Base-by-base conservation (phyloP, 768 basidiomycete species). In the Calocera viscosa region DNA sequence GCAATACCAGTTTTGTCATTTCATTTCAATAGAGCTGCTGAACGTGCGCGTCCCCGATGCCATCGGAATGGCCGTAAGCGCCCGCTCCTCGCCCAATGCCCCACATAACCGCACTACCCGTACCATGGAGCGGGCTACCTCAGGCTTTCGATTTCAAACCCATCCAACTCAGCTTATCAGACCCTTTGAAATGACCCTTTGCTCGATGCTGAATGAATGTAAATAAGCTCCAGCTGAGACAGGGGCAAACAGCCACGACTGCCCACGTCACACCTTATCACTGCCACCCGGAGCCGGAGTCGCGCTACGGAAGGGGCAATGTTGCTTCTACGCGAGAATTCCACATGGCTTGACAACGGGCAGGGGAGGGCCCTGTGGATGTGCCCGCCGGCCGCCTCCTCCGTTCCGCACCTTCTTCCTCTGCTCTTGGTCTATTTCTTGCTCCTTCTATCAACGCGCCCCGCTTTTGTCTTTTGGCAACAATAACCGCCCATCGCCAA, bases 311-410 rank as follows among this genome's bases (percentile, higher is more conserved):
- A 7, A 24, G 43, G 43, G 19, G 8, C 16, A 19, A 7, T 47
- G 19, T 24, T 17, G 53, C 26, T 60, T 60, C 53, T 32, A 60
- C 53, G 53, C 26, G 53, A 60, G 53, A 60, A 60, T 60, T 60
- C 53, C 53, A 60, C 53, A 60, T 60, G 30, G n/a, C 53, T 28
- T 60, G 53, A 60, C 53, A 60, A 60, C 53, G 53, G 53, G 16
- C 53, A 32, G 7, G 30, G 53, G 43, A 47, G 43, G 43, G 43
- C 43, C 43, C 43, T 47, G 43, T 47, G 8, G 19, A 19, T 47
- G 43, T 14, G 35, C 35, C 35, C 7, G 35, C 35, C 35, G 24
- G 5, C 43, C 43, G 8, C 43, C 24, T 8, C 8, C 19, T 19
- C 43, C 43, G 43, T 24, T 47, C 43, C 24, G 16, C 43, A 8